These are phyloP conservation scores for Fusarium siculi DNA, from an alignment of 2,329 filamentous ascomycete species.

Conservation along the genomic window DNA sequence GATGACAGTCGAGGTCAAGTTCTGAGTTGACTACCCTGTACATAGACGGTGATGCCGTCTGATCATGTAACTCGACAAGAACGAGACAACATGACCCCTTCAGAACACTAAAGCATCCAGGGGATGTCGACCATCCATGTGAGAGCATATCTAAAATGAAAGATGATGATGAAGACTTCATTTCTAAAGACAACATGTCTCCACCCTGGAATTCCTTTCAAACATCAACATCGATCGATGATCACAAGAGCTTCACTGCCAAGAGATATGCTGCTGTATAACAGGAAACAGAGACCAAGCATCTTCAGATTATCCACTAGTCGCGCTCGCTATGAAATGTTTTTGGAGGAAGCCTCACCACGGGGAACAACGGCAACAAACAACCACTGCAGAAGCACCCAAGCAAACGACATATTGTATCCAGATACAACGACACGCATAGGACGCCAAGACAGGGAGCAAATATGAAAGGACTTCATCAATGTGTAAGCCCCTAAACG, in stretches of 20 bases:
- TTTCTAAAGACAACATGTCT: neutral
- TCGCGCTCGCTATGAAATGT: too few relatives aligned
- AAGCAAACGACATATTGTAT: neutral
- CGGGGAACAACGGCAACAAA: neutral
- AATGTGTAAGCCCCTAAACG: neutral
- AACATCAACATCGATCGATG: neutral
- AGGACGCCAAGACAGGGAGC: neutral
- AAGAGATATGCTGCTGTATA: neutral
- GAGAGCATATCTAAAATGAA: too few relatives aligned
- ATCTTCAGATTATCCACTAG: neutral
- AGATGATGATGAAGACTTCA: neutral
- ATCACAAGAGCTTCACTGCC: neutral
- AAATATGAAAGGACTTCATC: neutral
- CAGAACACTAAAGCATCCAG: neutral
- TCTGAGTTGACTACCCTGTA: neutral
- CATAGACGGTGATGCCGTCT: neutral
- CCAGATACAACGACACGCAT: neutral
- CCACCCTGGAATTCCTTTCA: neutral
- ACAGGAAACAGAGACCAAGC: neutral
- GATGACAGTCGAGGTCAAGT: neutral
- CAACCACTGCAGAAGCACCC: neutral
- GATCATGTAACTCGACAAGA: neutral
- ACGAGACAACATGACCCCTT: neutral
- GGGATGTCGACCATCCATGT: neutral
- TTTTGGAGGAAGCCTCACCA: neutral